phyloP scores from a whole-genome alignment of 1,284 basidiomycete species.

The Irpex rosettiformis region DNA sequence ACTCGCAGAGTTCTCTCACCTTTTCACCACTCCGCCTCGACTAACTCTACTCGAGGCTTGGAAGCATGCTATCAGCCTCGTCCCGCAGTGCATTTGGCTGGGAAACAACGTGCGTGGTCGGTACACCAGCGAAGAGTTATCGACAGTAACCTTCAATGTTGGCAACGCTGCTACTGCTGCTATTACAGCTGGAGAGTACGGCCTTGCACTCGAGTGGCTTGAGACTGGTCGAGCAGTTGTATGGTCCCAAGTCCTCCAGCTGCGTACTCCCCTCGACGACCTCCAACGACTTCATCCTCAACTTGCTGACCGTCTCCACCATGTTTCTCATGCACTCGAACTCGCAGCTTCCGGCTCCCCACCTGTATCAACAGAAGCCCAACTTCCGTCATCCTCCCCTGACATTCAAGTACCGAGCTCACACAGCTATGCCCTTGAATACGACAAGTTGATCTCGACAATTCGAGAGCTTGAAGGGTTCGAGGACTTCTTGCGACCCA shows the following conservation, averaged over 20 bases:
- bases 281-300: neutral
- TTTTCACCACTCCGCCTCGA: neutral
- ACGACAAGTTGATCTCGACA: neutral
- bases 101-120: neutral
- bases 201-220: neutral
- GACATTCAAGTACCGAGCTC: neutral
- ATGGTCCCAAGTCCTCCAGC: neutral
- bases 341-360: too few species aligned
- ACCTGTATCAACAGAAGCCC: too few species aligned
- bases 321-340: neutral
- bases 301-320: neutral
- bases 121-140: neutral
- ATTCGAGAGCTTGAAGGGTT: neutral
- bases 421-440: neutral
- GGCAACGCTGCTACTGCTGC: neutral
- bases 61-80: neutral
- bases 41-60: neutral
- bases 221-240: neutral
- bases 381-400: neutral
- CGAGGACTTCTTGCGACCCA: neutral
- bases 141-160: neutral
- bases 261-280: neutral
- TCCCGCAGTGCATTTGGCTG: neutral
- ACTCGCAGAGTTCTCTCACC: neutral
- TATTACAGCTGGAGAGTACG: neutral